These are phyloP conservation scores for Aspergillus sp. DNA, from an alignment of 2,329 filamentous ascomycete genomes.

Conservation along the genomic window DNA sequence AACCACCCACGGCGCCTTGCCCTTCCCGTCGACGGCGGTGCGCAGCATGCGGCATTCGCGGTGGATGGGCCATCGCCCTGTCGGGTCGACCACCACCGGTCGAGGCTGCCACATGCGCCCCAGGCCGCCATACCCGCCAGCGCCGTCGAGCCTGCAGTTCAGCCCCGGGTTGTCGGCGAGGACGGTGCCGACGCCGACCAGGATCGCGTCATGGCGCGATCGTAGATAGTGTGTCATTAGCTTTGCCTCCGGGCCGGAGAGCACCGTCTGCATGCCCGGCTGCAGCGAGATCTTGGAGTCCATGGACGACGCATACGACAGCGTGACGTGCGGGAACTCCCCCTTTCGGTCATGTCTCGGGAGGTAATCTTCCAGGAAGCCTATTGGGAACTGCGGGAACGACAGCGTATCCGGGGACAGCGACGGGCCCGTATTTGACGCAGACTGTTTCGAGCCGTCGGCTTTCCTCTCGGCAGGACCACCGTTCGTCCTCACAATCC, in stretches of 20 bases:
- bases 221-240: slow-evolving; percentile 90
- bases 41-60: slow-evolving; percentile 55
- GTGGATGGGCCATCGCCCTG: slow-evolving; percentile 59
- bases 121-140: slow-evolving; percentile 46
- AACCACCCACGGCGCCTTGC: slow-evolving; percentile 65
- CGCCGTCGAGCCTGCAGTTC: slow-evolving; percentile 65
- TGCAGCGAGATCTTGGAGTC: slow-evolving; percentile 69
- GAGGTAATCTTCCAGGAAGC: slow-evolving; percentile 45
- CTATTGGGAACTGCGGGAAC: slow-evolving; percentile 37
- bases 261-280: slow-evolving; percentile 68
- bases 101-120: slow-evolving; percentile 57
- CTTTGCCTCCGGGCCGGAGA: slow-evolving; percentile 77
- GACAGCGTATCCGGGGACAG: slow-evolving; percentile 32
- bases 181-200: slow-evolving; percentile 76
- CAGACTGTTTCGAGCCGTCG: slow-evolving; percentile 5
- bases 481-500: slow-evolving; percentile 27
- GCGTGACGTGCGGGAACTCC: slow-evolving; percentile 53
- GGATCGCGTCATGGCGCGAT: slow-evolving; percentile 70
- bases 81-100: slow-evolving; percentile 74
- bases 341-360: slow-evolving; percentile 27
- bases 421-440: slow-evolving; percentile 9
- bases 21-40: slow-evolving; percentile 54
- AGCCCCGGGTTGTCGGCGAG: slow-evolving; percentile 75
- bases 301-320: slow-evolving; percentile 86
- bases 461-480: slow-evolving; percentile 8